Evolutionary conservation across 495 filamentous ascomycete species (phyloP).

Genomic region (Aspergillus bertholletiae): DNA sequence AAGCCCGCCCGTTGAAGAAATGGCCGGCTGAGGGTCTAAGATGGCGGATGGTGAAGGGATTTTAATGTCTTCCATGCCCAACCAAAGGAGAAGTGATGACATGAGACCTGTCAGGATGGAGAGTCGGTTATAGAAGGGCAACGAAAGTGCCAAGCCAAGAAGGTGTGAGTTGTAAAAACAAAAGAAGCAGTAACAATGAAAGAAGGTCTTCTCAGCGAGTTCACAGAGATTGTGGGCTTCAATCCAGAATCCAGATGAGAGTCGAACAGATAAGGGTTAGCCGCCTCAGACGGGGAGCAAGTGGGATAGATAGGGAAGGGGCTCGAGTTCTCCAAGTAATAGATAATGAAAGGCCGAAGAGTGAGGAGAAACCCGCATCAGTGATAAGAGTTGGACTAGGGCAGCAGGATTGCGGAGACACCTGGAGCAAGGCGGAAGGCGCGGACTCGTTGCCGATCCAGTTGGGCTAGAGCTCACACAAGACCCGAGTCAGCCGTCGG

Average conservation of each 20-base stretch:
- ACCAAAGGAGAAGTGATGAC: conserved; percentile 12
- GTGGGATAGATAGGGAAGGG: conserved; percentile 15
- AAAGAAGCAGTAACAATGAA: background rate
- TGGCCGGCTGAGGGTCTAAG: conserved; percentile 42
- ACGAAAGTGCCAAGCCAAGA: background rate
- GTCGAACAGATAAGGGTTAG: conserved; percentile 16
- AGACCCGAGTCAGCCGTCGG: conserved; percentile 10
- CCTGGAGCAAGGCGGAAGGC: conserved; percentile 18
- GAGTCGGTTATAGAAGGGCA: background rate
- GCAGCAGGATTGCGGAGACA: conserved; percentile 22
- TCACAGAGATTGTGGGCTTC: background rate
- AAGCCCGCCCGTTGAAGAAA: conserved; percentile 19
- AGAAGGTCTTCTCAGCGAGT: background rate
- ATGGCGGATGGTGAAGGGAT: conserved; percentile 63
- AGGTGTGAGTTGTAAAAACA: background rate
- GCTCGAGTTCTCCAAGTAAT: conserved; percentile 4
- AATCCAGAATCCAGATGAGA: background rate
- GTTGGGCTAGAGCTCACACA: conserved; percentile 17
- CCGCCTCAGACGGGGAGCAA: conserved; percentile 3
- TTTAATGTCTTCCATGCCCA: conserved; percentile 58
- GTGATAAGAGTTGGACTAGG: conserved; percentile 24
- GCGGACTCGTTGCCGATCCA: conserved; percentile 18
- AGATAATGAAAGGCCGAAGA: conserved; percentile 18
- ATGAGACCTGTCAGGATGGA: background rate
- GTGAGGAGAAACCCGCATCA: conserved; percentile 24